Conservation (phyloP, 1,284 basidiomycete genomes). For the Cryptococcus sp. region DNA sequence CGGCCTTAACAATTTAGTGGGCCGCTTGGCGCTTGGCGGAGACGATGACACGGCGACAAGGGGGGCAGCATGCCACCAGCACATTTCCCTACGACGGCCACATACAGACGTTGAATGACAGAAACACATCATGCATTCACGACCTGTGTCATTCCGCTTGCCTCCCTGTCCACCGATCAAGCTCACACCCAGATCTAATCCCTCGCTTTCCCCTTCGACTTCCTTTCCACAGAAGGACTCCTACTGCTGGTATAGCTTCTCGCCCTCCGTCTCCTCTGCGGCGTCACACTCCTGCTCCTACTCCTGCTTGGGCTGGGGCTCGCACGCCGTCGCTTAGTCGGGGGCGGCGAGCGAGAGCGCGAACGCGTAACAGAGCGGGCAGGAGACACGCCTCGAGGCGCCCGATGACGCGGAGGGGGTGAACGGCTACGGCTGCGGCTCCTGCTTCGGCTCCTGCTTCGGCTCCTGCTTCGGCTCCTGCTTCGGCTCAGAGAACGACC, state of each 20-base stretch:
- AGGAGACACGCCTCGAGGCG: not conserved
- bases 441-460: not conserved
- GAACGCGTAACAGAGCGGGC: not conserved
- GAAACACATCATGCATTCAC: no score
- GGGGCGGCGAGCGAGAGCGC: conserved; percentile 7
- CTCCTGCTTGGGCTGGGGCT: conserved; percentile 1
- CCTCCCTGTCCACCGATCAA: no score
- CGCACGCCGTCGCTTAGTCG: not conserved
- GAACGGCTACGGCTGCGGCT: not conserved
- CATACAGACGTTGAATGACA: no score
- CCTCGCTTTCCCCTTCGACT: not conserved
- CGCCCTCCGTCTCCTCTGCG: conserved; percentile 8
- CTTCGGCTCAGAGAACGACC: not conserved
- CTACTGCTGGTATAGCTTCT: no score
- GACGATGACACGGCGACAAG: not conserved
- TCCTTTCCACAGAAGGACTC: no score
- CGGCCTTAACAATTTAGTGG: no score
- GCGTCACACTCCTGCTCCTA: conserved; percentile 3
- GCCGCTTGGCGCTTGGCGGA: no score
- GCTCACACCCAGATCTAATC: not conserved
- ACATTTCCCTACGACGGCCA: no score
- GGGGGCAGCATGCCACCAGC: no score
- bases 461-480: not conserved
- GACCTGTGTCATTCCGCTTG: no score
- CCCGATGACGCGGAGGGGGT: not conserved